Percentiles rank a stretch among this genome's conserved stretches.
Evolutionary conservation across 2,329 filamentous ascomycete species (phyloP).

Genomic region (Leptographium flavum): DNA sequence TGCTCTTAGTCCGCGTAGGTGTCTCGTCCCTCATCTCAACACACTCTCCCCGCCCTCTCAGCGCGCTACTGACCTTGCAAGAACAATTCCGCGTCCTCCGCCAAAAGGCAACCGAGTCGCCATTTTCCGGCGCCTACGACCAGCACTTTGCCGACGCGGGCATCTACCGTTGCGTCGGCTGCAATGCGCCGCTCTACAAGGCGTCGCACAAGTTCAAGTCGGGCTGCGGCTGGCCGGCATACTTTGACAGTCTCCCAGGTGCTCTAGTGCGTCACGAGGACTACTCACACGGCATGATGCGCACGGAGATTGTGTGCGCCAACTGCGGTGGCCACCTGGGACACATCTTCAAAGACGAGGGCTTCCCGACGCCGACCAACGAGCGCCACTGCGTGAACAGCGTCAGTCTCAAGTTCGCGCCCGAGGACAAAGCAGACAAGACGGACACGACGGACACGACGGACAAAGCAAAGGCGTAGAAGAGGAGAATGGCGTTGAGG

Average conservation of each 20-base stretch:
- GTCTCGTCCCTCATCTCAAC: neutral
- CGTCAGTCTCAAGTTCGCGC: constrained; percentile 69
- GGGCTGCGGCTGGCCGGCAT: constrained; percentile 94
- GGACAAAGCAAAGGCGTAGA: no score
- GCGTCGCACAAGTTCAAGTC: constrained; percentile 92
- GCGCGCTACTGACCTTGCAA: constrained; percentile 26
- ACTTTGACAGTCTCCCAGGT: constrained; percentile 88
- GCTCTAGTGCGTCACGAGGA: constrained; percentile 77
- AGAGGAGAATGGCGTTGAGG: no score
- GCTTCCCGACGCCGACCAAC: constrained; percentile 72
- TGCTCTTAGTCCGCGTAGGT: constrained; percentile 48
- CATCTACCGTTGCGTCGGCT: constrained; percentile 78
- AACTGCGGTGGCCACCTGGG: constrained; percentile 90
- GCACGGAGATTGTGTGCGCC: constrained; percentile 86
- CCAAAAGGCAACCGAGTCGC: constrained; percentile 77
- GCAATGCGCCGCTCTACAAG: constrained; percentile 78
- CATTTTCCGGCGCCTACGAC: constrained; percentile 71
- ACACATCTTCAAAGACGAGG: constrained; percentile 86
- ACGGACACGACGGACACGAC: no score
- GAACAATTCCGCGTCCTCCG: constrained; percentile 93
- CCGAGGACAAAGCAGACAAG: constrained; percentile 36
- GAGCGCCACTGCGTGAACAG: constrained; percentile 97
- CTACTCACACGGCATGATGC: constrained; percentile 59
- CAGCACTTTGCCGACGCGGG: constrained; percentile 67
- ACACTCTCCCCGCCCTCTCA: neutral